A percentile compares a stretch with the other conserved stretches of the same genome.
These are phyloP conservation scores for Tolypocladium tropicale DNA, from an alignment of 2,329 filamentous ascomycete species.

Conservation along the genomic window DNA sequence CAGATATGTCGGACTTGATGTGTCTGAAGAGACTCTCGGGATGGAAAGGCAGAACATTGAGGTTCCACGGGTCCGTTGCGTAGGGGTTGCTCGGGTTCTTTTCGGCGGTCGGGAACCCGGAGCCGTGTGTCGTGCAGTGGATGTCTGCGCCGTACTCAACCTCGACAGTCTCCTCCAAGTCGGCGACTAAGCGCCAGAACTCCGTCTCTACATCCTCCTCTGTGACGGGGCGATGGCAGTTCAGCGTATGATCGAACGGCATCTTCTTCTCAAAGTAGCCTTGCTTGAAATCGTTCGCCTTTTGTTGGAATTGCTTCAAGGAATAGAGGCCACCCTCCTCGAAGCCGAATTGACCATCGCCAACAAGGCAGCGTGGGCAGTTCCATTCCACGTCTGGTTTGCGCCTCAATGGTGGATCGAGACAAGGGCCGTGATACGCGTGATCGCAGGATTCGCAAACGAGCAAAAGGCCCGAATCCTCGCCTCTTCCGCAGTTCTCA, in stretches of 20 bases:
- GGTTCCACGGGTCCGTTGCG: slow-evolving; percentile 86
- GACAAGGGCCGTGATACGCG: slow-evolving; percentile 75
- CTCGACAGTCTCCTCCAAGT: slow-evolving; percentile 89
- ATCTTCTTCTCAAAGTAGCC: slow-evolving; percentile 86
- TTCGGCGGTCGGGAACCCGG: slow-evolving; percentile 90
- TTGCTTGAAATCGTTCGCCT: slow-evolving; percentile 90
- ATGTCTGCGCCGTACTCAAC: slow-evolving; percentile 98
- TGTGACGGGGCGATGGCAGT: slow-evolving; percentile 70
- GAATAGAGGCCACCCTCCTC: slow-evolving; percentile 96
- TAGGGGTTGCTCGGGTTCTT: slow-evolving; percentile 81
- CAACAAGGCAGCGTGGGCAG: slow-evolving; percentile 87
- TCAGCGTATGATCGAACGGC: slow-evolving; percentile 75
- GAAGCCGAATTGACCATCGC: slow-evolving; percentile 93
- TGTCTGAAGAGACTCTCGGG: slow-evolving; percentile 89
- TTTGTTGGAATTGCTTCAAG: slow-evolving; percentile 89
- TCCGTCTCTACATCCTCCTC: slow-evolving; percentile 95
- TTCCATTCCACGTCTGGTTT: slow-evolving; percentile 89
- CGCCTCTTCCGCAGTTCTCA: slow-evolving; percentile 73
- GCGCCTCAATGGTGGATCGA: slow-evolving; percentile 73
- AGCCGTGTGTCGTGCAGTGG: slow-evolving; percentile 94
- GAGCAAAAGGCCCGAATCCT: slow-evolving; percentile 60
- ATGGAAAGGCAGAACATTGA: slow-evolving; percentile 85
- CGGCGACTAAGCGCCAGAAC: slow-evolving; percentile 92
- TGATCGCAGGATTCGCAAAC: slow-evolving; percentile 88
- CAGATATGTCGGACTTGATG: slow-evolving; percentile 96